Evolutionary conservation across 2,329 filamentous ascomycete genomes (phyloP).

Genomic region (Atkinsonella texensis): DNA sequence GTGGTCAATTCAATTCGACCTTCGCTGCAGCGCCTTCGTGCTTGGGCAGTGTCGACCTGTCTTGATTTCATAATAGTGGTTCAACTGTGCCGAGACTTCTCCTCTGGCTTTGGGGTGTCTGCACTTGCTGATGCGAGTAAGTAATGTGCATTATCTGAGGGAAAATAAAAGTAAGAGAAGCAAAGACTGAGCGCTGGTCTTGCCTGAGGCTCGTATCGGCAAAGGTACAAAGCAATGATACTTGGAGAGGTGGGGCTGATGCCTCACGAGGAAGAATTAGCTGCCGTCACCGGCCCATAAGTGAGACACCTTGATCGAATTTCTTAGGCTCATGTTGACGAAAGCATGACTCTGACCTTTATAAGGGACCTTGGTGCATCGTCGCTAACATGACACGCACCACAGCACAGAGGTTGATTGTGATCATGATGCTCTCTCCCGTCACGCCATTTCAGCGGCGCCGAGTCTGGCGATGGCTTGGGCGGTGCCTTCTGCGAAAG

Average conservation of each 20-base stretch:
- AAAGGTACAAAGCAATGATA: not conserved
- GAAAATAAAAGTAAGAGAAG: not conserved
- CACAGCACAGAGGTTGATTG: not conserved
- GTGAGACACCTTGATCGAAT: not conserved
- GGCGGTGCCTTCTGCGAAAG: no score
- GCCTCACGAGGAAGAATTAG: not conserved
- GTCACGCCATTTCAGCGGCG: not conserved
- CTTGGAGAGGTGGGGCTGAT: not conserved
- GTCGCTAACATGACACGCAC: not conserved
- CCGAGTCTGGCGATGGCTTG: not conserved
- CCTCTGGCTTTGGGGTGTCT: not conserved
- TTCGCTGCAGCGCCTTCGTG: no score
- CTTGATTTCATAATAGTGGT: not conserved
- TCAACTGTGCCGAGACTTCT: not conserved
- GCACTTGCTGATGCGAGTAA: not conserved
- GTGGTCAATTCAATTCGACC: not conserved
- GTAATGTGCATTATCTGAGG: not conserved
- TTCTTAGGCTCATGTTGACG: not conserved
- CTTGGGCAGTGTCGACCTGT: no score
- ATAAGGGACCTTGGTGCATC: not conserved
- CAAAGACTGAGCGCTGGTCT: not conserved
- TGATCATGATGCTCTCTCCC: not conserved
- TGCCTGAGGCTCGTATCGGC: not conserved
- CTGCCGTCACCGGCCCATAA: not conserved
- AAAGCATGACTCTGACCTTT: no score